Conservation (phyloP, 139 green algal species). For the Closterium sp. region DNA sequence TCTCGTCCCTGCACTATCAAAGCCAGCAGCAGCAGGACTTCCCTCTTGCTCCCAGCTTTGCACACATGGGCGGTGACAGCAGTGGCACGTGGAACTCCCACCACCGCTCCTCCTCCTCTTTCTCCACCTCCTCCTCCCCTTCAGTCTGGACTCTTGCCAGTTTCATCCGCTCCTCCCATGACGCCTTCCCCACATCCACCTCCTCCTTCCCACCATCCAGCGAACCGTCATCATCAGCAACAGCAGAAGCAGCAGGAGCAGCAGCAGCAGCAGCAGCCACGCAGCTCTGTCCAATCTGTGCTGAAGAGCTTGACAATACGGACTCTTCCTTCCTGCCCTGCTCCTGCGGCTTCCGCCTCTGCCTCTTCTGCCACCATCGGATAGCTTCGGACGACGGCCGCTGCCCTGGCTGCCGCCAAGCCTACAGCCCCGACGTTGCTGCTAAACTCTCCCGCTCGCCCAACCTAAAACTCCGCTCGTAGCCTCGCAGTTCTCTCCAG, state of each 20-base stretch:
- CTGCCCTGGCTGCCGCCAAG: conserved; percentile 42
- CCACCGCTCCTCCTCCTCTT: neutral
- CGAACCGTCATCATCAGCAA: neutral
- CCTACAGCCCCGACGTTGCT: conserved; percentile 19
- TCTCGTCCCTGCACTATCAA: neutral
- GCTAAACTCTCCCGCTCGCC: conserved; percentile 14
- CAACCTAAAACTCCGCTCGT: conserved; percentile 12
- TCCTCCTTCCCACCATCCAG: conserved; percentile 6
- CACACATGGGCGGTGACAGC: neutral
- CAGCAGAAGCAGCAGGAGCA: neutral
- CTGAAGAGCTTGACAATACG: conserved; percentile 43
- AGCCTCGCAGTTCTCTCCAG: neutral
- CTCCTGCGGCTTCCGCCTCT: conserved; percentile 36
- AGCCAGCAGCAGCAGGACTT: neutral
- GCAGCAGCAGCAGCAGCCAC: neutral
- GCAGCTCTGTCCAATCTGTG: conserved; percentile 42
- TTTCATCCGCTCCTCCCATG: neutral
- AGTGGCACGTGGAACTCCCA: neutral
- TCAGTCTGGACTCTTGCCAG: neutral
- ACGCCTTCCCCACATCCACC: neutral
- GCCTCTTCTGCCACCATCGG: conserved; percentile 49
- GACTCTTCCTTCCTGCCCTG: conserved; percentile 46
- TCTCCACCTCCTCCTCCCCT: neutral
- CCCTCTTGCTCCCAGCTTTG: neutral
- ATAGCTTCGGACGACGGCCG: conserved; percentile 46